Evolutionary conservation across 208 protist species (phyloP).

Genomic region (Trypanosoma theileri): DNA sequence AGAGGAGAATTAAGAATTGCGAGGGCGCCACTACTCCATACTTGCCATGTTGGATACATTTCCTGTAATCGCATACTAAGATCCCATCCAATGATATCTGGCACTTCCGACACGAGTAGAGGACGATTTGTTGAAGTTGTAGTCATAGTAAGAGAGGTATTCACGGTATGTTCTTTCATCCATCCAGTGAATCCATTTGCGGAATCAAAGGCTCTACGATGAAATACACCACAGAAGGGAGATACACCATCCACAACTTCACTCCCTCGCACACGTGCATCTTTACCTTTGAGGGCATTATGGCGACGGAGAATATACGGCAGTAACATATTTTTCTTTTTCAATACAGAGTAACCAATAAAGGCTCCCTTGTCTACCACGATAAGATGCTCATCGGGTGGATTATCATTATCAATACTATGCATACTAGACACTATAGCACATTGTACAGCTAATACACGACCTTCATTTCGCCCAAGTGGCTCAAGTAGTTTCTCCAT

Average conservation of each 20-base stretch:
- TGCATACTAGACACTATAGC: neutral
- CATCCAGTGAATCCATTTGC: neutral
- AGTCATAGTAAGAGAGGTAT: neutral
- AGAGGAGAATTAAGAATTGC: neutral
- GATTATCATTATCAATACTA: too few species aligned
- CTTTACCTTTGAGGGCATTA: slow-evolving; percentile 5
- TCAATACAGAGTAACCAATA: slow-evolving; percentile 3
- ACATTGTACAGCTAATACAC: slow-evolving; percentile 18
- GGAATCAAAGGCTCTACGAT: slow-evolving; percentile 10
- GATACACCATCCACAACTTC: slow-evolving; percentile 27
- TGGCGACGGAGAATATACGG: slow-evolving; percentile 16
- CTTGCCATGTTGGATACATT: slow-evolving; percentile 5
- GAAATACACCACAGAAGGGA: slow-evolving; percentile 19
- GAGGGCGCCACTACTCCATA: slow-evolving; percentile 17
- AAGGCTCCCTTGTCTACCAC: slow-evolving; percentile 23
- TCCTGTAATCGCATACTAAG: slow-evolving; percentile 13
- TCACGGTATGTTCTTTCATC: neutral
- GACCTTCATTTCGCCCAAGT: neutral
- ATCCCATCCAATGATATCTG: slow-evolving; percentile 20
- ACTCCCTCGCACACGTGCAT: slow-evolving; percentile 5
- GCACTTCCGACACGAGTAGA: neutral
- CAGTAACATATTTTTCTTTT: neutral
- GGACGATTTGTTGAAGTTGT: neutral
- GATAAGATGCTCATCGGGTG: neutral
- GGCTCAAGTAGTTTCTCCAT: slow-evolving; percentile 9